phyloP scores from a whole-genome alignment of 225 moss, liverwort and hornwort genomes.

The Marchantia paleacea region DNA sequence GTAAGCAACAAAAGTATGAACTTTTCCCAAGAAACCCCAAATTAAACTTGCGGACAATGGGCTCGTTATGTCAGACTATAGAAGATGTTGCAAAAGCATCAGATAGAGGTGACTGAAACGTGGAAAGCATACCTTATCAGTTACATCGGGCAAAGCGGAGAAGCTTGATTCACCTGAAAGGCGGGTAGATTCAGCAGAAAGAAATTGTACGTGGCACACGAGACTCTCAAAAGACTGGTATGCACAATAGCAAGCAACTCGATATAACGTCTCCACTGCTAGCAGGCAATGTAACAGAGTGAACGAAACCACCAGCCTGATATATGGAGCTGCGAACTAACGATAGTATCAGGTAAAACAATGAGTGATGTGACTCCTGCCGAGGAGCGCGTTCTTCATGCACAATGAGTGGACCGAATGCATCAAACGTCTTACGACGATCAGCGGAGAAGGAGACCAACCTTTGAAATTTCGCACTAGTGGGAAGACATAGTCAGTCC shows the following conservation, averaged over 20 bases:
- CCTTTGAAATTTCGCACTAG: slow-evolving; percentile 42
- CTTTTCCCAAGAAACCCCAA: background rate
- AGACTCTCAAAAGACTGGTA: background rate
- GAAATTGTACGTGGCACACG: background rate
- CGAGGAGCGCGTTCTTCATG: too few relatives aligned
- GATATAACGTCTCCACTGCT: background rate
- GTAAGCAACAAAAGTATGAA: background rate
- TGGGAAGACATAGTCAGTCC: slow-evolving; percentile 37
- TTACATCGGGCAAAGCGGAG: background rate
- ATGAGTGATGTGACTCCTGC: too few relatives aligned
- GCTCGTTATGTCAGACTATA: background rate
- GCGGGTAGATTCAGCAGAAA: background rate
- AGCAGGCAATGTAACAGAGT: background rate
- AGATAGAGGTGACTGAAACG: background rate
- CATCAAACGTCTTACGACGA: background rate
- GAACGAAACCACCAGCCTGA: background rate
- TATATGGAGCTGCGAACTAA: background rate
- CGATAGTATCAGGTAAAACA: background rate
- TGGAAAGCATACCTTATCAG: background rate
- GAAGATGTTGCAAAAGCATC: background rate
- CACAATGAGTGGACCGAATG: too few relatives aligned
- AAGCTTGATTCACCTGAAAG: background rate
- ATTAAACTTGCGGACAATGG: background rate
- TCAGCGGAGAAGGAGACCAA: slow-evolving; percentile 2
- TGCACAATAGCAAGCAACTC: background rate